Conservation (phyloP, 176 grass and related monocot genomes). For the Leersia perrieri region DNA sequence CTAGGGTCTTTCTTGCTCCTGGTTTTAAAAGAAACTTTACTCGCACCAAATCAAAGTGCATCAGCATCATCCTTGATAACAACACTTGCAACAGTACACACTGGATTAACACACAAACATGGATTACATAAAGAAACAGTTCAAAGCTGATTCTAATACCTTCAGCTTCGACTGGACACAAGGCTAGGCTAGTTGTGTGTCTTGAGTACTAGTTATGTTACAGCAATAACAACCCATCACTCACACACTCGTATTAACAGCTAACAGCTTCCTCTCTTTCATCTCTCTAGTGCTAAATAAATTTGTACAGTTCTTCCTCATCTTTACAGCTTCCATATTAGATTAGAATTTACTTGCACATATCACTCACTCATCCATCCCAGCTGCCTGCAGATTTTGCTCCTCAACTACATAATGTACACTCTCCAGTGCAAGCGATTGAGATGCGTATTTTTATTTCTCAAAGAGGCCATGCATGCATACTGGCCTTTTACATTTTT, state of each 20-base stretch:
- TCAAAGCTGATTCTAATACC: conserved; percentile 57
- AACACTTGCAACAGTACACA: conserved; percentile 32
- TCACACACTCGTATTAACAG: conserved; percentile 25
- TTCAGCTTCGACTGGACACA: conserved; percentile 45
- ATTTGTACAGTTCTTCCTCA: conserved; percentile 59
- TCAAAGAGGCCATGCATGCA: conserved; percentile 23
- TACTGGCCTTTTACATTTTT: conserved; percentile 28
- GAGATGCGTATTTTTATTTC: conserved; percentile 39
- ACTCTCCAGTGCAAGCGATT: conserved; percentile 39
- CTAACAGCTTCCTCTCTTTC: conserved; percentile 39
- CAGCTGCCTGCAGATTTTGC: not conserved
- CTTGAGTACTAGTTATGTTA: conserved; percentile 34
- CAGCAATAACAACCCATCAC: conserved; percentile 36
- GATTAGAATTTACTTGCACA: conserved; percentile 21
- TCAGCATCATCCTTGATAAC: conserved; percentile 12
- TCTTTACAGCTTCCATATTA: conserved; percentile 54
- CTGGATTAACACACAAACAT: conserved; percentile 8
- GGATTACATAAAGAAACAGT: conserved; percentile 15
- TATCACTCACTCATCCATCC: conserved; percentile 28
- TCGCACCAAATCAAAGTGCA: not conserved
- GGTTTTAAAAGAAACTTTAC: not conserved
- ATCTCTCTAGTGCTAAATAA: conserved; percentile 41
- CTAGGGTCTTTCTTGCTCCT: too few species aligned
- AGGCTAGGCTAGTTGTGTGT: conserved; percentile 21
- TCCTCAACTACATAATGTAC: conserved; percentile 68